phyloP scores from a whole-genome alignment of 179 eudicot genomes.

The Beta macrorhiza region DNA sequence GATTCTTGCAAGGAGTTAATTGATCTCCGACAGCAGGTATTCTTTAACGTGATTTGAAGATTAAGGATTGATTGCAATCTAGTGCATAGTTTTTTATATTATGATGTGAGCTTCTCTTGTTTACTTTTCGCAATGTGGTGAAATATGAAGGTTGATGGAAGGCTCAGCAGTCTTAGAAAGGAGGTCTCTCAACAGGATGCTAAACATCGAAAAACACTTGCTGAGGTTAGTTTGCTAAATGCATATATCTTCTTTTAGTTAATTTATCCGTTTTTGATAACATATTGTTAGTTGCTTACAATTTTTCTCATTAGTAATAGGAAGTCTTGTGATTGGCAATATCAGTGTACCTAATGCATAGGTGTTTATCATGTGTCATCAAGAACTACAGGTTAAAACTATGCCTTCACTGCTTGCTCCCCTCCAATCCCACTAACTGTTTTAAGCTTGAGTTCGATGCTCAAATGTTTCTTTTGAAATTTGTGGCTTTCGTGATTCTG shows the following conservation, averaged over 20 bases:
- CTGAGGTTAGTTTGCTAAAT: constrained; percentile 63
- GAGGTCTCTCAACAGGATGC: constrained; percentile 91
- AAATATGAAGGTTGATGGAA: constrained; percentile 69
- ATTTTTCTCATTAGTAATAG: neutral
- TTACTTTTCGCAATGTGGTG: constrained; percentile 17
- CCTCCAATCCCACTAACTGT: neutral
- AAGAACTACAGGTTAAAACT: neutral
- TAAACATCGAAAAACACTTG: constrained; percentile 91
- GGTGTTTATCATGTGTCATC: neutral
- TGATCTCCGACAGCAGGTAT: constrained; percentile 81
- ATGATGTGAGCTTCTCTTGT: neutral
- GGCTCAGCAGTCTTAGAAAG: constrained; percentile 72
- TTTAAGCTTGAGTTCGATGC: neutral
- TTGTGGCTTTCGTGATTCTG: neutral
- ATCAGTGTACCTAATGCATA: neutral
- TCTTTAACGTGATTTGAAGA: neutral
- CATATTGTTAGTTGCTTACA: neutral
- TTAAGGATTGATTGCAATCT: neutral
- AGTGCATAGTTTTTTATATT: constrained; percentile 1
- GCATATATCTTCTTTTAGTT: neutral
- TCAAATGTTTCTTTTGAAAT: neutral
- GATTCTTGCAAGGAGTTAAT: constrained; percentile 82
- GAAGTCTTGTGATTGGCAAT: neutral
- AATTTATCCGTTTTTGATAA: neutral
- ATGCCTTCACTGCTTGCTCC: neutral